phyloP scores from a whole-genome alignment of 305 asterid genomes.

The Solanum hybrid region DNA sequence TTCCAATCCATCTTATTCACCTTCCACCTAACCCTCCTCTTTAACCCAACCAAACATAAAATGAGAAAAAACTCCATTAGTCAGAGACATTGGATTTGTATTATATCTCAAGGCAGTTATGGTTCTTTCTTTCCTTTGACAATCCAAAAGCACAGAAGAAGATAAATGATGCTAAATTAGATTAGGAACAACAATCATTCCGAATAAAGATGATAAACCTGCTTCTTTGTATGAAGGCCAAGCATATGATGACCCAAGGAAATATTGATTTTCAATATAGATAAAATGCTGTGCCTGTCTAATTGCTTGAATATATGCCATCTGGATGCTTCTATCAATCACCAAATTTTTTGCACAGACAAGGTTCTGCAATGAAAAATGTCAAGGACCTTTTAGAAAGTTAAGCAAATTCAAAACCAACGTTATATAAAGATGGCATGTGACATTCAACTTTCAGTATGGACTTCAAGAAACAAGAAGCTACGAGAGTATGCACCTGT shows the following conservation, averaged over 20 bases:
- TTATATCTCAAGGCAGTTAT: background rate
- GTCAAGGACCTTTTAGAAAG: background rate
- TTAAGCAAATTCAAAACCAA: background rate
- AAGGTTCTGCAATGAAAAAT: conserved; percentile 53
- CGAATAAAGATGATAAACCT: conserved; percentile 26
- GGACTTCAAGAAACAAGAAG: background rate
- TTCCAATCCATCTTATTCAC: background rate
- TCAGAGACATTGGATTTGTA: background rate
- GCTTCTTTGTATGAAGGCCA: conserved; percentile 78
- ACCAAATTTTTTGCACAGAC: conserved; percentile 74
- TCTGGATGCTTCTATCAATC: conserved; percentile 84
- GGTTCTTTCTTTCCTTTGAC: background rate
- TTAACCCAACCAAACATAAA: background rate
- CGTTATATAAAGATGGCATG: background rate
- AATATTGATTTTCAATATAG: conserved; percentile 91
- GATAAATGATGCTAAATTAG: background rate
- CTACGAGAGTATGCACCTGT: conserved; percentile 32
- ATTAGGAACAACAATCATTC: background rate
- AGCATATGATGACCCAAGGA: conserved; percentile 90
- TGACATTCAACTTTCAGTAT: background rate
- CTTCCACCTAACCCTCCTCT: background rate
- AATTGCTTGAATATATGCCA: conserved; percentile 83
- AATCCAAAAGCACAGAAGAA: background rate
- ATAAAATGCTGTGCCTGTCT: conserved; percentile 86
- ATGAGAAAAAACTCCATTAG: background rate